Evolutionary conservation across 495 filamentous ascomycete genomes (phyloP).

Genomic region (Aspergillus affinis): DNA sequence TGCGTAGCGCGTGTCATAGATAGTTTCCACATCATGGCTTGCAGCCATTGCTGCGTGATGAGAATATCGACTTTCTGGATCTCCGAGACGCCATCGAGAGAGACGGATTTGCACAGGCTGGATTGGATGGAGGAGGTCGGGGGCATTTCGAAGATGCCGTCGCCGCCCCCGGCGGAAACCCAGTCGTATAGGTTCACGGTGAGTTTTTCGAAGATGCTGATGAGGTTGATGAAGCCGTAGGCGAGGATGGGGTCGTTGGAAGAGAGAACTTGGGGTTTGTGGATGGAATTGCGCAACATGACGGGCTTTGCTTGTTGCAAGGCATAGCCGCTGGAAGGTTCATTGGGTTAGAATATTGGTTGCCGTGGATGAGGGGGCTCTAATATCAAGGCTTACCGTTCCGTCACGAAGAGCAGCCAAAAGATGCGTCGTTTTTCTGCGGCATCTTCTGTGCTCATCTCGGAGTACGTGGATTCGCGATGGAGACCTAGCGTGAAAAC

Average conservation of each 20-base stretch:
- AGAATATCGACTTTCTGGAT: conserved; percentile 62
- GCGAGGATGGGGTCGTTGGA: conserved; percentile 47
- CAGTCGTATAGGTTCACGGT: conserved; percentile 44
- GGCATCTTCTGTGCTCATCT: conserved; percentile 43
- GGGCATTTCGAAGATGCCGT: conserved; percentile 33
- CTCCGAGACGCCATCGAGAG: conserved; percentile 47
- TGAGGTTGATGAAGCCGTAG: conserved; percentile 55
- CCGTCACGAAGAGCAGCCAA: conserved; percentile 64
- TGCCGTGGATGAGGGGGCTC: background rate
- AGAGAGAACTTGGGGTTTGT: conserved; percentile 46
- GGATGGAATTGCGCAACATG: conserved; percentile 50
- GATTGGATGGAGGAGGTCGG: conserved; percentile 41
- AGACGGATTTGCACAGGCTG: conserved; percentile 37
- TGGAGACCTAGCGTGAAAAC: conserved; percentile 59
- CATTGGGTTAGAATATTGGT: background rate
- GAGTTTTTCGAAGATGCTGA: conserved; percentile 51
- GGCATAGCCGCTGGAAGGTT: conserved; percentile 36
- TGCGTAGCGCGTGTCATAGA: conserved; percentile 56
- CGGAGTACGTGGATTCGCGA: conserved; percentile 53
- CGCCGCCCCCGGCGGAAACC: conserved; percentile 40
- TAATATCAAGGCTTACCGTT: conserved; percentile 40
- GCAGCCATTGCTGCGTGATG: conserved; percentile 63
- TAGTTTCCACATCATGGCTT: conserved; percentile 60
- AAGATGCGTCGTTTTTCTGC: conserved; percentile 58
- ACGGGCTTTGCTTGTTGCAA: conserved; percentile 57